Evolutionary conservation across 1,284 basidiomycete genomes (phyloP).

Genomic region (Fereydounia khargensis): DNA sequence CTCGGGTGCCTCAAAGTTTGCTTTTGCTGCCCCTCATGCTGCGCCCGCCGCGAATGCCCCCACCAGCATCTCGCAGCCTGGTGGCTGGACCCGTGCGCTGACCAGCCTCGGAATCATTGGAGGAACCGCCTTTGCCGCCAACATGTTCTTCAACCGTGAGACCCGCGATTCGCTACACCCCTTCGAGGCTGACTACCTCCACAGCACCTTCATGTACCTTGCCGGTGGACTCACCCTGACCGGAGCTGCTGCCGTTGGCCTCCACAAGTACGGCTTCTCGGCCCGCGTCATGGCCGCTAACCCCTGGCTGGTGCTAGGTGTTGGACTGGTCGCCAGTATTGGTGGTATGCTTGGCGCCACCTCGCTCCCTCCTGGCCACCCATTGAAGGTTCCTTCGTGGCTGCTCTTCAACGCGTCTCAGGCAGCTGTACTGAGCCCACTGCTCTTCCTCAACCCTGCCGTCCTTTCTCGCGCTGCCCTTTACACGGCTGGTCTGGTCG

Average conservation of each 20-base stretch:
- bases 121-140: constrained; percentile 49
- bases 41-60: constrained; percentile 38
- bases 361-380: constrained; percentile 47
- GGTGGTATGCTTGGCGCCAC: constrained; percentile 58
- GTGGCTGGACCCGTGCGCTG: constrained; percentile 48
- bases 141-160: constrained; percentile 54
- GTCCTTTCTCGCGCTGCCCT: constrained; percentile 83
- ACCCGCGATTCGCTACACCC: constrained; percentile 44
- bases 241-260: constrained; percentile 71
- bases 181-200: constrained; percentile 63
- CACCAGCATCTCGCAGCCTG: constrained; percentile 37
- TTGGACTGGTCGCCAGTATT: constrained; percentile 66
- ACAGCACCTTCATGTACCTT: constrained; percentile 80
- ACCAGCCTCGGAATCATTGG: constrained; percentile 50
- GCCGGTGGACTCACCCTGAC: constrained; percentile 76
- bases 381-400: constrained; percentile 58
- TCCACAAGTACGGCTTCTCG: constrained; percentile 74
- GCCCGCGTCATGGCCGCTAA: constrained; percentile 76
- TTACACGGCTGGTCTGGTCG: constrained; percentile 82
- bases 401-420: constrained; percentile 77
- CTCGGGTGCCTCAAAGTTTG: constrained; percentile 9
- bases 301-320: constrained; percentile 82
- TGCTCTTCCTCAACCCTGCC: constrained; percentile 82
- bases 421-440: constrained; percentile 66
- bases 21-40: constrained; percentile 36